A percentile compares a stretch with the other conserved stretches of the same genome.
phyloP scores from a whole-genome alignment of 2,329 filamentous ascomycete species.

The Bipolaris oryzae region DNA sequence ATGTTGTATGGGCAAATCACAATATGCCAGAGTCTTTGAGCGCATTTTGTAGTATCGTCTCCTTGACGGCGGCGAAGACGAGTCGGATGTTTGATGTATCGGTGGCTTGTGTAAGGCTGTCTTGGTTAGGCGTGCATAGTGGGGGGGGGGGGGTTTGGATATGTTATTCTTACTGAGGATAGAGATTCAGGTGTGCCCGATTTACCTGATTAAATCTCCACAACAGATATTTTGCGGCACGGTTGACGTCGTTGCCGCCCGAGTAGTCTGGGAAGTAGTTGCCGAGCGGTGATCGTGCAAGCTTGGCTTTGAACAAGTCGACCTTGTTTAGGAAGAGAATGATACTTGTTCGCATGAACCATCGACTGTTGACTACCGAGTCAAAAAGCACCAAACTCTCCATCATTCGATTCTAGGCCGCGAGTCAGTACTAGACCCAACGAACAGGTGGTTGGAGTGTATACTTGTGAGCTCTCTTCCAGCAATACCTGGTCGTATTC shows the following conservation, averaged over 20 bases:
- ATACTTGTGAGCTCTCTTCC: slow-evolving; percentile 95
- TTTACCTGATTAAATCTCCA: slow-evolving; percentile 99
- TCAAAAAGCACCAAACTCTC: slow-evolving; percentile 95
- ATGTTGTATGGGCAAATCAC: slow-evolving; percentile 33
- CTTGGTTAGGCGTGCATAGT: slow-evolving; percentile 12
- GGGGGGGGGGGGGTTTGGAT: background rate
- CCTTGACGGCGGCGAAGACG: slow-evolving; percentile 97
- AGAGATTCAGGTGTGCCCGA: slow-evolving; percentile 90
- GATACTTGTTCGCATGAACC: slow-evolving; percentile 99
- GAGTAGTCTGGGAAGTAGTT: slow-evolving; percentile 99
- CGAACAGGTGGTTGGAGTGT: slow-evolving; percentile 33
- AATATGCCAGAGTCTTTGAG: slow-evolving; percentile 98
- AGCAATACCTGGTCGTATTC: slow-evolving; percentile 98
- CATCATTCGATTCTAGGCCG: slow-evolving; percentile 93
- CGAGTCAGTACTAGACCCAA: slow-evolving; percentile 30
- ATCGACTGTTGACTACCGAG: slow-evolving; percentile 96
- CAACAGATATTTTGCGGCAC: slow-evolving; percentile 94
- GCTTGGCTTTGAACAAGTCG: slow-evolving; percentile 95
- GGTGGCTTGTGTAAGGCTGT: slow-evolving; percentile 93
- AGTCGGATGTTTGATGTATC: slow-evolving; percentile 98
- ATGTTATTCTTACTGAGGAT: slow-evolving; percentile 72
- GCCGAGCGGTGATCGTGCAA: slow-evolving; percentile 83
- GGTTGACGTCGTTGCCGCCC: slow-evolving; percentile 95
- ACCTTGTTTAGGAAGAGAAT: slow-evolving; percentile 99
- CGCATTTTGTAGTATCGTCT: slow-evolving; percentile 97